A percentile compares a stretch with the other conserved stretches of the same genome.
phyloP scores from a whole-genome alignment of 2,329 filamentous ascomycete genomes.

The Pyricularia grisea region DNA sequence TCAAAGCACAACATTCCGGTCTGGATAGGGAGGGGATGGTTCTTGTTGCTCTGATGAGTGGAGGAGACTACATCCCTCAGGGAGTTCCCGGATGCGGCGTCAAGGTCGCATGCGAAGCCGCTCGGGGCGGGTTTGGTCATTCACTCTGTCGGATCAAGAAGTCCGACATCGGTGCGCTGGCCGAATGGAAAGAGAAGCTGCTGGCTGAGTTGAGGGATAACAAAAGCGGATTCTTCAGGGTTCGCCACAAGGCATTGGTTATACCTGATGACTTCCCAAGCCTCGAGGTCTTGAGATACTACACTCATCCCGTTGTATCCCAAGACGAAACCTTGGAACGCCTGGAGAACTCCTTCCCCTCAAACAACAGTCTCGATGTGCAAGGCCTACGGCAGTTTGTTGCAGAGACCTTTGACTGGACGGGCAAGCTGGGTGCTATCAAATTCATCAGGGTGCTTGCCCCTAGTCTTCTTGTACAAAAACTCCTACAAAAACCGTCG shows the following conservation, averaged over 20 bases:
- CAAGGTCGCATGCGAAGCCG: constrained; percentile 83
- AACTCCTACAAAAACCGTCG: constrained; percentile 27
- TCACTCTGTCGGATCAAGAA: constrained; percentile 58
- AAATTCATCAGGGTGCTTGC: constrained; percentile 79
- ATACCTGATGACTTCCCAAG: constrained; percentile 81
- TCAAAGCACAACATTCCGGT: constrained; percentile 35
- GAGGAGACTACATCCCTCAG: constrained; percentile 85
- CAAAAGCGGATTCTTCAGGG: constrained; percentile 69
- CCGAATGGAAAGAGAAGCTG: constrained; percentile 63
- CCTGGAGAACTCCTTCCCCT: constrained; percentile 38
- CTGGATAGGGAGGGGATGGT: constrained; percentile 87
- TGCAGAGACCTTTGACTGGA: constrained; percentile 79
- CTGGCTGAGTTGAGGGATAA: constrained; percentile 74
- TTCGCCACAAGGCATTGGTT: constrained; percentile 60
- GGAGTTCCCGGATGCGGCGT: constrained; percentile 82
- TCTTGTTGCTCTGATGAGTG: constrained; percentile 86
- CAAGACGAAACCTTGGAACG: constrained; percentile 42
- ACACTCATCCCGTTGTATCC: constrained; percentile 81
- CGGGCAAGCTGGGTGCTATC: constrained; percentile 63
- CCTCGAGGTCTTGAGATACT: constrained; percentile 70
- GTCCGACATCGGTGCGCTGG: constrained; percentile 49
- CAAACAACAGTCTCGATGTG: constrained; percentile 41
- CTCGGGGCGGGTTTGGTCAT: constrained; percentile 75
- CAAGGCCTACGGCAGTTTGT: constrained; percentile 63
- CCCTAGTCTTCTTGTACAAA: constrained; percentile 61